A percentile compares a stretch with the other conserved stretches of the same genome.
phyloP scores from a whole-genome alignment of 495 filamentous ascomycete genomes.

The Neurospora tetraspora region DNA sequence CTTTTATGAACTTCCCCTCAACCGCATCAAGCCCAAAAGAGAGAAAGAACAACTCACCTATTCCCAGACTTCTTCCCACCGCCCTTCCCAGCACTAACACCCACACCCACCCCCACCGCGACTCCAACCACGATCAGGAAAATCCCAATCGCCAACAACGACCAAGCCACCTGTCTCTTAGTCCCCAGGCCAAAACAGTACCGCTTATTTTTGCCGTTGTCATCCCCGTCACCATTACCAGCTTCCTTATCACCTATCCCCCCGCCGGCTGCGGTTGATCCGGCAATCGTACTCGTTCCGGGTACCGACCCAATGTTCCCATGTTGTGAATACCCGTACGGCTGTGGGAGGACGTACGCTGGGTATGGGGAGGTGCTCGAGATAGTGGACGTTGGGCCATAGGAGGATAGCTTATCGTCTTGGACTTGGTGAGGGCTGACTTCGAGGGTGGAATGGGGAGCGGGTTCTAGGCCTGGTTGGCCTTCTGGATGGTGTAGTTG shows the following conservation, averaged over 20 bases:
- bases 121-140: conserved; percentile 19
- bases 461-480: background rate
- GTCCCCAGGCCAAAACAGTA: background rate
- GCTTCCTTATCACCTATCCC: background rate
- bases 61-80: background rate
- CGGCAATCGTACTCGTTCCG: background rate
- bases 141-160: conserved; percentile 11
- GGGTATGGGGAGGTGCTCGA: background rate
- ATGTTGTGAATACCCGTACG: background rate
- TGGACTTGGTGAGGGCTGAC: background rate
- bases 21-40: background rate
- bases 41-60: conserved; percentile 1
- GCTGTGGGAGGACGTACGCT: background rate
- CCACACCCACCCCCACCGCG: conserved; percentile 22
- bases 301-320: background rate
- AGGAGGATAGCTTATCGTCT: background rate
- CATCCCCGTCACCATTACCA: background rate
- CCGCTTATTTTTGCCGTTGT: background rate
- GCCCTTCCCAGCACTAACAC: conserved; percentile 8
- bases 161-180: conserved; percentile 13
- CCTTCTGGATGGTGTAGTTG: background rate
- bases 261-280: background rate
- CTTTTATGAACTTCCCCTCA: background rate
- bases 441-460: background rate
- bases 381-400: background rate